A percentile compares a stretch with the other conserved stretches of the same genome.
Evolutionary conservation across 495 filamentous ascomycete species (phyloP).

Genomic region (Aspergillus sclerotioniger): DNA sequence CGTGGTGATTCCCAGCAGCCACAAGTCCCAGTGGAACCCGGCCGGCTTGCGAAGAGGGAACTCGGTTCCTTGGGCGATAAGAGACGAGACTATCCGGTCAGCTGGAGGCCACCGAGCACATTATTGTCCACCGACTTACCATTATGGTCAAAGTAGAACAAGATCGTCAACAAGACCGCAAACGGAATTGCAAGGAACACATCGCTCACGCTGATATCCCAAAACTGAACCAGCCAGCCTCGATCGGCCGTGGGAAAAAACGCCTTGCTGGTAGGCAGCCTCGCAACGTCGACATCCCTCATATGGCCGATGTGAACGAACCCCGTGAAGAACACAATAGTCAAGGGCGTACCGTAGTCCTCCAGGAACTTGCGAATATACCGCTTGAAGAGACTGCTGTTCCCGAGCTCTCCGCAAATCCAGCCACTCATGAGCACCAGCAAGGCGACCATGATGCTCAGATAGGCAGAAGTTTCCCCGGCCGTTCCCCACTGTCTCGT

Average conservation of each 20-base stretch:
- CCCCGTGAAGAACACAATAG: conserved; percentile 83
- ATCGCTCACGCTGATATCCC: conserved; percentile 71
- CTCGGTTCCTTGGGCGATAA: conserved; percentile 89
- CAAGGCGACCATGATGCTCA: conserved; percentile 70
- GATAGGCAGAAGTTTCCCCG: conserved; percentile 64
- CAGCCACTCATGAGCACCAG: conserved; percentile 73
- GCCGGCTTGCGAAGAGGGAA: conserved; percentile 90
- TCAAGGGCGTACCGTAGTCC: conserved; percentile 81
- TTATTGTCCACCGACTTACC: conserved; percentile 36
- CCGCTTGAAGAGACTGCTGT: conserved; percentile 66
- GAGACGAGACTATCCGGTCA: conserved; percentile 61
- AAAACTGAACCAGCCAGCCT: conserved; percentile 84
- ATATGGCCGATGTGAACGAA: conserved; percentile 85
- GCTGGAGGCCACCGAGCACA: neutral
- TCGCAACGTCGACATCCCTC: conserved; percentile 59
- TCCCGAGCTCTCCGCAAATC: conserved; percentile 66
- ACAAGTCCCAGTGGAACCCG: conserved; percentile 95
- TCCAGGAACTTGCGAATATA: conserved; percentile 74
- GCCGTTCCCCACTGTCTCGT: conserved; percentile 56
- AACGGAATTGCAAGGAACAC: conserved; percentile 90
- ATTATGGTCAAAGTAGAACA: conserved; percentile 95
- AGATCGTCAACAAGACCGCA: conserved; percentile 76
- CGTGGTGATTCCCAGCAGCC: conserved; percentile 86
- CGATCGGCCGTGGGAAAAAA: conserved; percentile 81
- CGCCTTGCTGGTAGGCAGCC: conserved; percentile 67